A percentile compares a stretch with the other conserved stretches of the same genome.
Evolutionary conservation across 2,329 filamentous ascomycete genomes (phyloP).

Genomic region (Paecilomyces fulvus): DNA sequence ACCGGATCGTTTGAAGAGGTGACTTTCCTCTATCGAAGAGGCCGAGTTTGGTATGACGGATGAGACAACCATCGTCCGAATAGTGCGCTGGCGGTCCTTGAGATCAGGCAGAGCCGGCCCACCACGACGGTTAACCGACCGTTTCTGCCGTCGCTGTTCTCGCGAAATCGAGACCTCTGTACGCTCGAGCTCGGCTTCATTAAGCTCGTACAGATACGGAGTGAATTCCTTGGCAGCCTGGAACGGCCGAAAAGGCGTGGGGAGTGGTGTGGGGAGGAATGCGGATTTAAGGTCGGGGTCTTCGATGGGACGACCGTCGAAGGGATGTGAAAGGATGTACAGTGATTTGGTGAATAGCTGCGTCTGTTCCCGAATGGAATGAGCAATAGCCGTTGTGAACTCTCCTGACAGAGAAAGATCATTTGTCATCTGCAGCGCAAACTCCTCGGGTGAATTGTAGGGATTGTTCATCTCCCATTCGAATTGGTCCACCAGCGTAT

Average conservation of each 20-base stretch:
- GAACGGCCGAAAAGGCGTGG: constrained; percentile 76
- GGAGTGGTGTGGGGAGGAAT: constrained; percentile 77
- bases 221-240: constrained; percentile 91
- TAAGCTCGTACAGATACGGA: constrained; percentile 89
- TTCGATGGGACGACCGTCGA: constrained; percentile 87
- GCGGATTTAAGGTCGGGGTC: constrained; percentile 80
- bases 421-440: constrained; percentile 77
- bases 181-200: constrained; percentile 78
- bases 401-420: constrained; percentile 89
- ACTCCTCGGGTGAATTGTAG: constrained; percentile 87
- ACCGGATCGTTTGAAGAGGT: constrained; percentile 71
- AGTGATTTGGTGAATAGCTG: constrained; percentile 91
- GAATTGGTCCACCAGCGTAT: constrained; percentile 92
- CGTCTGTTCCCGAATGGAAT: constrained; percentile 92
- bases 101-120: constrained; percentile 92
- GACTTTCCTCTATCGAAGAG: constrained; percentile 69
- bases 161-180: constrained; percentile 89
- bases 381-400: constrained; percentile 94
- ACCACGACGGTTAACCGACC: constrained; percentile 86
- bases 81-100: constrained; percentile 87
- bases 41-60: constrained; percentile 86
- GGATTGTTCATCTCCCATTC: constrained; percentile 99
- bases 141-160: constrained; percentile 89
- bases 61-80: constrained; percentile 85
- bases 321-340: constrained; percentile 87